A percentile compares a stretch with the other conserved stretches of the same genome.
Conservation (phyloP, 352 stramenopile species). For the Phytophthora syringae region DNA sequence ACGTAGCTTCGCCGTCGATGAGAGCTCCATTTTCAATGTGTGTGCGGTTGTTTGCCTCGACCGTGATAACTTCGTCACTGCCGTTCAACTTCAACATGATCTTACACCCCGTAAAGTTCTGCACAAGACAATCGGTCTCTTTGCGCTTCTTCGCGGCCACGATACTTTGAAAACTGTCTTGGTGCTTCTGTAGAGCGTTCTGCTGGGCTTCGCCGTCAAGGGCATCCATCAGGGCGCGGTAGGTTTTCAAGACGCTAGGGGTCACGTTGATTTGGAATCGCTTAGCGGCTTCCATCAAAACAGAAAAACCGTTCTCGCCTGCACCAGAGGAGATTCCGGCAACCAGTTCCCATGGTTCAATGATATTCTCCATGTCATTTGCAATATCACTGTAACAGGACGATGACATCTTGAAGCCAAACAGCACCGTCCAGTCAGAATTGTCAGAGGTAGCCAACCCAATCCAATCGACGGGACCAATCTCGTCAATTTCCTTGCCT, state of each 20-base stretch:
- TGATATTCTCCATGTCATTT: constrained; percentile 73
- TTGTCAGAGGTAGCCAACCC: constrained; percentile 57
- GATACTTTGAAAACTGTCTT: constrained; percentile 58
- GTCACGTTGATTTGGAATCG: constrained; percentile 84
- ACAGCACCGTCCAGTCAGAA: constrained; percentile 65
- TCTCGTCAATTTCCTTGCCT: constrained; percentile 62
- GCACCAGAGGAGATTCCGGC: constrained; percentile 56
- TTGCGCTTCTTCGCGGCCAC: constrained; percentile 46
- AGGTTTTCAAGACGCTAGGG: constrained; percentile 74
- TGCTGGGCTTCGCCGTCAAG: constrained; percentile 68
- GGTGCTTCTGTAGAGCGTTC: constrained; percentile 68
- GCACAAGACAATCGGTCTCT: constrained; percentile 61
- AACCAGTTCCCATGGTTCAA: constrained; percentile 75
- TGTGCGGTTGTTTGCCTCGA: constrained; percentile 56
- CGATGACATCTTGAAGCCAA: constrained; percentile 71
- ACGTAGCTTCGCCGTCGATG: constrained; percentile 43
- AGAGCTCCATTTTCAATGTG: constrained; percentile 51
- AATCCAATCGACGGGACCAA: constrained; percentile 56
- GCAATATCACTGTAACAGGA: constrained; percentile 77
- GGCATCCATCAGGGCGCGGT: constrained; percentile 80
- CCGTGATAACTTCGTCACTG: constrained; percentile 44
- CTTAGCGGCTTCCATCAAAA: constrained; percentile 68
- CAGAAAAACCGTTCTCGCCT: constrained; percentile 68
- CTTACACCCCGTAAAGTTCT: constrained; percentile 77
- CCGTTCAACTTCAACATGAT: constrained; percentile 59